Base-by-base conservation (phyloP, 176 grass and related monocot species). In the Hordeum marinum region DNA sequence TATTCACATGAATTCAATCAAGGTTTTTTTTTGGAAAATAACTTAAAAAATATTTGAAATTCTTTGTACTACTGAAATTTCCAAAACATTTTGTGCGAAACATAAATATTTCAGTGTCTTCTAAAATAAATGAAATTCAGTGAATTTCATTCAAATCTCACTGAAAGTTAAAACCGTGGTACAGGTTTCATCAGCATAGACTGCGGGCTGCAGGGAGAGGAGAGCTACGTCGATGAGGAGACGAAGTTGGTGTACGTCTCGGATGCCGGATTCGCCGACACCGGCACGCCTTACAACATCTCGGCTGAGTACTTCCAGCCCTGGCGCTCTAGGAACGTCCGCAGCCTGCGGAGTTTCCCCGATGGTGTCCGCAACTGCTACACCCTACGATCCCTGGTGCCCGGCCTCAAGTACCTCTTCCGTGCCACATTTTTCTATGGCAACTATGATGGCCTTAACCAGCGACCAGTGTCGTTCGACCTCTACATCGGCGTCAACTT, bases 321-420 rank as follows among this genome's bases (percentile, higher is more conserved):
- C 10, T 10, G 21, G 35, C 35, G 5, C 0, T 40, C 67, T 9
- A 36, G 20, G 67, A 20, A 21, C 20, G 20, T 21, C 67, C 1
- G 21, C 18, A 69, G 37, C 67, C 35, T 4, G 52, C 69, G 91
- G 26, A 97, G 91, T 91, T 94, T 97, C 59, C 73, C 83, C 4
- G 82, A 64, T 39, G 89, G 80, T 10, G 17, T 8, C 1, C 79
- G 92, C 76, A 89, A 79, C 78, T 91, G 92, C 84, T 94, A 94
- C 84, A 81, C 89, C 3, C 43, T 94, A 5, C 79, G 70, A 9
- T 82, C 92, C 0, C 54, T 94, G 14, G 54, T 54, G 10, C 9
- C 41, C 15, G 82, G 82, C 3, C 70, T 72, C 20, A 94, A 89
- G 75, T 94, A 69, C 67, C 35, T 69, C 67, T 11, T 69, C 35